phyloP scores from a whole-genome alignment of 441 rosid species.

The Jatropha multifida region DNA sequence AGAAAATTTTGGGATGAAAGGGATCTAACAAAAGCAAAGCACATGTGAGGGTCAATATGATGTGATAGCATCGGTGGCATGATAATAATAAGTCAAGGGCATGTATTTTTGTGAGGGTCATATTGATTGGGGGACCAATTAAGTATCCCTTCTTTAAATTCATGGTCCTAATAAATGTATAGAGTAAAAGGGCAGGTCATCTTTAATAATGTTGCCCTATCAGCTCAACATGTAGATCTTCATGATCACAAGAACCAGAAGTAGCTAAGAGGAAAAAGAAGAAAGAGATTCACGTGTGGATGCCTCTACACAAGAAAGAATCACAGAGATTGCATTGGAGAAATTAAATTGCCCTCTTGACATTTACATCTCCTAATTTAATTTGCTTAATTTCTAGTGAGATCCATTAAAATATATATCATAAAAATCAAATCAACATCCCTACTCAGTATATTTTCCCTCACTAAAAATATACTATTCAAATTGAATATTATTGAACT shows the following conservation, averaged over 20 bases:
- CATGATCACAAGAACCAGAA: background rate
- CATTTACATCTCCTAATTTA: too few relatives aligned
- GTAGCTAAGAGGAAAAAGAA: background rate
- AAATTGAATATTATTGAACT: background rate
- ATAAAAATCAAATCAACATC: too few relatives aligned
- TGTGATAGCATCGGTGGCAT: conserved; percentile 39
- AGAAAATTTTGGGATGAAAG: conserved; percentile 24
- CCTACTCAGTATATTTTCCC: too few relatives aligned
- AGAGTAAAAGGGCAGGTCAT: background rate
- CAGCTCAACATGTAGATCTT: background rate
- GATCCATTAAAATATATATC: background rate
- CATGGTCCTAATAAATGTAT: conserved; percentile 24
- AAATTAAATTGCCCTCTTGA: background rate
- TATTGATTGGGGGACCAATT: conserved; percentile 41
- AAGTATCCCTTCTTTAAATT: background rate
- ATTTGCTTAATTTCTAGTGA: background rate
- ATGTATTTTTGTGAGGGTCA: background rate
- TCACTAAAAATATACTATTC: too few relatives aligned
- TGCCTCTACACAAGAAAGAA: background rate
- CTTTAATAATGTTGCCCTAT: background rate
- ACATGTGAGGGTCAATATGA: conserved; percentile 39
- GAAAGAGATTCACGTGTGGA: background rate
- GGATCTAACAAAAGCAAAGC: conserved; percentile 32
- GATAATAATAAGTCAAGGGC: conserved; percentile 34
- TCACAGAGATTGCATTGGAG: background rate